These are phyloP conservation scores for Akanthomyces lecanii DNA, from an alignment of 2,329 filamentous ascomycete species.

Conservation along the genomic window DNA sequence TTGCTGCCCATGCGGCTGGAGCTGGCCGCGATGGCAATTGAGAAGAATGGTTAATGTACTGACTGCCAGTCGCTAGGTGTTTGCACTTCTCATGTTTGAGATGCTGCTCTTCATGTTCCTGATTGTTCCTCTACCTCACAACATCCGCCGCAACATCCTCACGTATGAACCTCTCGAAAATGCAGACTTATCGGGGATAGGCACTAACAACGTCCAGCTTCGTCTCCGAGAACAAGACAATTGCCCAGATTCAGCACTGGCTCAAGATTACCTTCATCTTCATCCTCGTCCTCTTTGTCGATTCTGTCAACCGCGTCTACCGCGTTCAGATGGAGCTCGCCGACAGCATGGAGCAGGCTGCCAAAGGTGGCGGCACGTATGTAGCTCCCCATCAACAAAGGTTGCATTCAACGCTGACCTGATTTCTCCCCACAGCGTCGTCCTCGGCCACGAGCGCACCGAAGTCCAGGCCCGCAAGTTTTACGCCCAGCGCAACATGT, in stretches of 20 bases:
- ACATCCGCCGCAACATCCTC: slow-evolving; percentile 79
- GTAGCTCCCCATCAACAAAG: background rate
- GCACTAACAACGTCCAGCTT: slow-evolving; percentile 52
- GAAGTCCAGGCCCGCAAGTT: slow-evolving; percentile 99
- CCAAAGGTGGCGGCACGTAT: slow-evolving; percentile 43
- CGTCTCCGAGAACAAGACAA: slow-evolving; percentile 78
- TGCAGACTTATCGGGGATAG: slow-evolving; percentile 13
- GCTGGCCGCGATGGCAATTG: background rate
- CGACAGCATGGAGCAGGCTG: slow-evolving; percentile 58
- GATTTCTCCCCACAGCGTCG: slow-evolving; percentile 36
- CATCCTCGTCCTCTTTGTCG: slow-evolving; percentile 95
- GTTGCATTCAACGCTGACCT: background rate
- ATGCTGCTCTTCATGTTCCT: slow-evolving; percentile 77
- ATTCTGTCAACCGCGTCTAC: slow-evolving; percentile 94
- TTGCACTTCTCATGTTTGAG: slow-evolving; percentile 76
- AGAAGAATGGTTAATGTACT: slow-evolving; percentile 20
- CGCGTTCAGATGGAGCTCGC: slow-evolving; percentile 88
- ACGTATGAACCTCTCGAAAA: slow-evolving; percentile 42
- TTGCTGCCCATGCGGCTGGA: background rate
- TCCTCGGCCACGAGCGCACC: slow-evolving; percentile 89
- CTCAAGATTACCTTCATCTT: slow-evolving; percentile 99
- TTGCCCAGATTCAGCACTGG: slow-evolving; percentile 95
- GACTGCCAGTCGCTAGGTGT: slow-evolving; percentile 56
- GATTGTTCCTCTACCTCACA: slow-evolving; percentile 85
- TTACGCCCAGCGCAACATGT: slow-evolving; percentile 99